Conservation (phyloP, 768 basidiomycete genomes). For the Leccinum boreale region DNA sequence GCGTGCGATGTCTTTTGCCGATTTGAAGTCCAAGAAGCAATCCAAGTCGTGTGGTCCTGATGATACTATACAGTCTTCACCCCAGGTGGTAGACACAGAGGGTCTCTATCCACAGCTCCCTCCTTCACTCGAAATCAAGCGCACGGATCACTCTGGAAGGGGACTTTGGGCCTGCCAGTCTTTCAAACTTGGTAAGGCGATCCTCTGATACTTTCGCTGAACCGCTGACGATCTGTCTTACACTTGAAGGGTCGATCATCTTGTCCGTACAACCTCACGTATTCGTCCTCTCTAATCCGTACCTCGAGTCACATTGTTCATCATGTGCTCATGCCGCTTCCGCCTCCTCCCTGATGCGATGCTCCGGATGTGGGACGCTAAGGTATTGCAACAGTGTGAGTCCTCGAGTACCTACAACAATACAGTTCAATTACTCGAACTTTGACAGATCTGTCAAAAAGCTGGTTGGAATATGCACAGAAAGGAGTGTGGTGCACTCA, state of each 20-base stretch:
- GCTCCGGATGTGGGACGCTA: slow-evolving; percentile 65
- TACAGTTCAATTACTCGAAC: not conserved
- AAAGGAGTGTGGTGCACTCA: slow-evolving; percentile 71
- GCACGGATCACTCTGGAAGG: slow-evolving; percentile 38
- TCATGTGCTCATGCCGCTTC: slow-evolving; percentile 50
- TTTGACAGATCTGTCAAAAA: slow-evolving; percentile 59
- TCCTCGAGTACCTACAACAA: not conserved
- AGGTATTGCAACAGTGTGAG: slow-evolving; percentile 77
- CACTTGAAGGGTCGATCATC: slow-evolving; percentile 52
- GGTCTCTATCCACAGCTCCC: slow-evolving; percentile 35
- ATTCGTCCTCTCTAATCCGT: slow-evolving; percentile 59
- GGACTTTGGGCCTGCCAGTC: slow-evolving; percentile 41
- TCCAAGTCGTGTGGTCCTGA: slow-evolving; percentile 26
- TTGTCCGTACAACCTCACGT: slow-evolving; percentile 58
- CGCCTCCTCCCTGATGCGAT: slow-evolving; percentile 53
- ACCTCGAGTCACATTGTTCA: slow-evolving; percentile 66
- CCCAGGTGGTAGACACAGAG: slow-evolving; percentile 12
- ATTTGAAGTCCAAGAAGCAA: slow-evolving; percentile 30
- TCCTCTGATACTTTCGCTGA: not conserved
- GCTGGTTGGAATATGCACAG: slow-evolving; percentile 75
- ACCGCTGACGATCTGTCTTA: not conserved
- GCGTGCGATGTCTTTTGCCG: not conserved
- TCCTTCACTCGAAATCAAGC: slow-evolving; percentile 37
- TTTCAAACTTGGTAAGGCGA: slow-evolving; percentile 37
- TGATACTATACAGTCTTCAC: slow-evolving; percentile 24